phyloP scores from a whole-genome alignment of 1,139 yeast genomes.

The Taiozyma sp. region DNA sequence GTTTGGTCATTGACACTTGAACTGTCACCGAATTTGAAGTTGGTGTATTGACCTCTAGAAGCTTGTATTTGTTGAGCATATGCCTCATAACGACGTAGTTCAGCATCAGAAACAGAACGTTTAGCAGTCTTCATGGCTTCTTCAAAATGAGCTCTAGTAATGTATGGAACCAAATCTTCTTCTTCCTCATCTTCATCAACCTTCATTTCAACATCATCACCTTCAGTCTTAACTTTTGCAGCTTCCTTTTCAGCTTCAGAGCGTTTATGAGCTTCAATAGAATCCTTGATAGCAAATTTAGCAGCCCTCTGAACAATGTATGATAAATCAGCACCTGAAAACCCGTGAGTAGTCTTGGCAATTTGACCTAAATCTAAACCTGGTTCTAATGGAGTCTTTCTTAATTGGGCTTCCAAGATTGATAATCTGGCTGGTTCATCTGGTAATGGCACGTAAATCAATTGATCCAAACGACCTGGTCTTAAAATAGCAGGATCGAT shows the following conservation, averaged over 20 bases:
- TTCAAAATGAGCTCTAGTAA: slow-evolving; percentile 89
- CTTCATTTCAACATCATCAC: slow-evolving; percentile 61
- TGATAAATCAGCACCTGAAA: slow-evolving; percentile 98
- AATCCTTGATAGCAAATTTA: slow-evolving; percentile 96
- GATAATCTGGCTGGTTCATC: slow-evolving; percentile 92
- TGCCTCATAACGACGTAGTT: slow-evolving; percentile 97
- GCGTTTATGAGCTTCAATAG: slow-evolving; percentile 78
- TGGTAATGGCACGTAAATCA: slow-evolving; percentile 97
- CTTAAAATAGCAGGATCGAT: slow-evolving; percentile 97
- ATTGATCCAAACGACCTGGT: slow-evolving; percentile 98
- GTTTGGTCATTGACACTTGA: slow-evolving; percentile 33
- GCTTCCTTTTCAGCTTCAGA: slow-evolving; percentile 47
- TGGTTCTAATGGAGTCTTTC: slow-evolving; percentile 98
- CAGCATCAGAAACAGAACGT: slow-evolving; percentile 95
- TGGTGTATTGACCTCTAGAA: slow-evolving; percentile 86
- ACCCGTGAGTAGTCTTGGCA: slow-evolving; percentile 91
- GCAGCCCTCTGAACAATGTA: slow-evolving; percentile 98
- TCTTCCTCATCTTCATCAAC: slow-evolving; percentile 46
- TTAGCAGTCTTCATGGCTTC: slow-evolving; percentile 99
- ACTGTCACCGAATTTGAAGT: slow-evolving; percentile 63
- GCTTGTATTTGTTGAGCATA: slow-evolving; percentile 96
- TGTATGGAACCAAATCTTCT: slow-evolving; percentile 71
- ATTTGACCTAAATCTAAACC: slow-evolving; percentile 84
- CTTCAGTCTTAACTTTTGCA: slow-evolving; percentile 37
- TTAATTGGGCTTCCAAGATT: slow-evolving; percentile 89